Evolutionary conservation across 306 rosid genomes (phyloP), one percentile per base, ranked within the genome.

Genomic region (Vigna radiata): DNA sequence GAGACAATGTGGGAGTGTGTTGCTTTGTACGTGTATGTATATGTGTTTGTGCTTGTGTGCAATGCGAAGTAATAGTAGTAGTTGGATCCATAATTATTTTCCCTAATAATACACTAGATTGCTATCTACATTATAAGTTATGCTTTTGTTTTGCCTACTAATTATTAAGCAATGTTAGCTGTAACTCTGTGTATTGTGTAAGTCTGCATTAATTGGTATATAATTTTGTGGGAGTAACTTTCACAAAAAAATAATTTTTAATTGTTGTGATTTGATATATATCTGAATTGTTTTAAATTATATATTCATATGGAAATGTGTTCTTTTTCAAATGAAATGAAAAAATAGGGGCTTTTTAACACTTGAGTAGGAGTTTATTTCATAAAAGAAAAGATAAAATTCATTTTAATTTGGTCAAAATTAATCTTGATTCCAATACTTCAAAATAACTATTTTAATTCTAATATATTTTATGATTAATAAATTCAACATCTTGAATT

Each of bases 71-170:
- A 50, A 6, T 5, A 16, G 27, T 6, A 37, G 36, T 62, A 2
- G 61, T 75, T 61, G 72, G 23, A 62, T 62, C 72, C 64, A 49
- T 37, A 11, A 66, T 66, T 65, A 52, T 41, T 65, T 65, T 65
- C 21, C 70, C 33, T 11, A 41, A 65, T 65, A 39, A 65, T 41
- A 41, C 70, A 64, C 17, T 0, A 3, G 9, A 1, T 27, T 31
- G 8, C 16, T 52, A 17, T 52, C 18, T 10, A 64, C 5, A 8
- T 64, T 9, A 37, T 37, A 37, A 18, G 10, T 65, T 16, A 41
- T 18, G 52, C 2, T 18, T 39, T 66, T 66, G 71, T 66, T 41
- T 66, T 41, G 4, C 36, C 33, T 39, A 39, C 2, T 52, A 65
- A 65, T 39, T 65, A 65, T 37, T 64, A 18, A 10, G 29, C 43